A percentile compares a stretch with the other conserved stretches of the same genome.
Evolutionary conservation across 2,329 filamentous ascomycete species (phyloP).

Genomic region (Sarocladium strictum): DNA sequence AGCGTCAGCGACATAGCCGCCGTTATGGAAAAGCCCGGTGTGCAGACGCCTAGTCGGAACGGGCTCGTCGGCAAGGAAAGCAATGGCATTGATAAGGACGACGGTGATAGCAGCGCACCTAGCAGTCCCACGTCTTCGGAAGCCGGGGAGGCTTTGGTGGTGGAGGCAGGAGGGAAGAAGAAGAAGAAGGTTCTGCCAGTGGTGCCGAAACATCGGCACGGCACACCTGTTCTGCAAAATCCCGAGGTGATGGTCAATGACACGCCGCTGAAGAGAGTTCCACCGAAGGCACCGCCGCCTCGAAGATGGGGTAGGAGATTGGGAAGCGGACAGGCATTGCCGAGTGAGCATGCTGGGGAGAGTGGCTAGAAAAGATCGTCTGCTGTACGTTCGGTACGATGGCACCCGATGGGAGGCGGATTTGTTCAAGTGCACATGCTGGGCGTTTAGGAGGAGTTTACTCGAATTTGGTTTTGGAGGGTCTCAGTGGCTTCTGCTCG

Average conservation of each 20-base stretch:
- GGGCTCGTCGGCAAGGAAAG: conserved; percentile 19
- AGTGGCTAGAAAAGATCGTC: not conserved
- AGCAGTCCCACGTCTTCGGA: not conserved
- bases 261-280: conserved; percentile 29
- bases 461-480: not conserved
- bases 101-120: conserved; percentile 5
- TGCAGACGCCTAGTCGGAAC: conserved; percentile 70
- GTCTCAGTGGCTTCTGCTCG: not conserved
- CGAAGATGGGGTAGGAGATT: conserved; percentile 38
- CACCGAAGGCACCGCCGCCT: conserved; percentile 41
- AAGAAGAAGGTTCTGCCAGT: conserved; percentile 48
- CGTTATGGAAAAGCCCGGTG: conserved; percentile 74
- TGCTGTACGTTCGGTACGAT: not conserved
- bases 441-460: not conserved
- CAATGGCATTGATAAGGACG: conserved; percentile 18
- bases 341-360: conserved; percentile 19
- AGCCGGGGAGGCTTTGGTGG: conserved; percentile 13
- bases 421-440: not conserved
- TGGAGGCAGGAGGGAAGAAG: conserved; percentile 22
- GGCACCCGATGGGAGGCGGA: too few species aligned
- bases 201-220: conserved; percentile 52
- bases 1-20: conserved; percentile 74
- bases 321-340: conserved; percentile 21
- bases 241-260: conserved; percentile 23
- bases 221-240: conserved; percentile 35